Evolutionary conservation across 805 yeast species (phyloP).

Genomic region (Torulaspora maleeae): DNA sequence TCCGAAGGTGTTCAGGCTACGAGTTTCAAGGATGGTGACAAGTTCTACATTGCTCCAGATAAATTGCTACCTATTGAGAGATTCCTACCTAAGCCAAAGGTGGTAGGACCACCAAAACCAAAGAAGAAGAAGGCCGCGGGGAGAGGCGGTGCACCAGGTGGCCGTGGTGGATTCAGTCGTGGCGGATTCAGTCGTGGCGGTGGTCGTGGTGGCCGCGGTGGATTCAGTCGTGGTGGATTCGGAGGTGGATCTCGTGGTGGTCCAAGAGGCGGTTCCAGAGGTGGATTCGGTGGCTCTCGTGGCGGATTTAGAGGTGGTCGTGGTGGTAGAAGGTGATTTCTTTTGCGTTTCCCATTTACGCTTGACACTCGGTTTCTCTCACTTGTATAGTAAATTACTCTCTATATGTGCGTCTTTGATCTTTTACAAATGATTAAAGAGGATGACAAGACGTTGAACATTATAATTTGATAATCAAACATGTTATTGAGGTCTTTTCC

Average conservation of each 20-base stretch:
- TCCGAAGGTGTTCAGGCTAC: constrained; percentile 93
- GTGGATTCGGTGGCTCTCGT: constrained; percentile 15
- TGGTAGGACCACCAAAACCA: constrained; percentile 74
- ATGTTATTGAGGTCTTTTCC: constrained; percentile 18
- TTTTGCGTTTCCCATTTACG: too few relatives aligned
- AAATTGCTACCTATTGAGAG: constrained; percentile 93
- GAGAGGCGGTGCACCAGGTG: constrained; percentile 47
- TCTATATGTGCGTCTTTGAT: constrained; percentile 8
- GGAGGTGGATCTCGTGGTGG: constrained; percentile 19
- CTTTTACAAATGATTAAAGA: background rate
- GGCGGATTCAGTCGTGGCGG: constrained; percentile 48
- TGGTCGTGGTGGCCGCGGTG: constrained; percentile 40
- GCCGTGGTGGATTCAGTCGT: constrained; percentile 44
- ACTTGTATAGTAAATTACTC: constrained; percentile 13
- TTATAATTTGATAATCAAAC: background rate
- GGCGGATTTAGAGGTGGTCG: constrained; percentile 19
- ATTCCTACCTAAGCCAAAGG: constrained; percentile 94
- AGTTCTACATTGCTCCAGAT: constrained; percentile 92
- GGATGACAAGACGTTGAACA: background rate
- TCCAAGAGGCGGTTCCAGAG: constrained; percentile 16
- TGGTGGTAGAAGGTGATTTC: constrained; percentile 23
- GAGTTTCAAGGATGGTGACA: constrained; percentile 93
- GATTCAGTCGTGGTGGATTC: constrained; percentile 40
- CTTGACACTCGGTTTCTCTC: constrained; percentile 7
- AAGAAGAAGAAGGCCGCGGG: constrained; percentile 60